Conservation (phyloP, 345 rosid species). For the Raphanus sativus region DNA sequence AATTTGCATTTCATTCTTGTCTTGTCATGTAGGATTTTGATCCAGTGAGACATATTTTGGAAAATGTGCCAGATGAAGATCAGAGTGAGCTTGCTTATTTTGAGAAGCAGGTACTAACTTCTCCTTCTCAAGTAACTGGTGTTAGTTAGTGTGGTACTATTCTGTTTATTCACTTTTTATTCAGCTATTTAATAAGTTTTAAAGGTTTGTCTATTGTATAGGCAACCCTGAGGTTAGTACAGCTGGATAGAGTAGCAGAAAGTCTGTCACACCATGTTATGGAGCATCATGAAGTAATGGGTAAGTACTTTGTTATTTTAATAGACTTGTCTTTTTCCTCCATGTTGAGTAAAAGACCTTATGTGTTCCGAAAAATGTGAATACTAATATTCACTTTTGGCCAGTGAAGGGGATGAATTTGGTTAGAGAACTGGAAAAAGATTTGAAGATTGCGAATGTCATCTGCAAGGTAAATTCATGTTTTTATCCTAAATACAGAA, state of each 20-base stretch:
- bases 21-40: constrained; percentile 72
- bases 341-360: background rate
- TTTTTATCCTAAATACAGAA: background rate
- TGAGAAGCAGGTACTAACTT: constrained; percentile 73
- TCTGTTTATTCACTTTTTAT: too few species aligned
- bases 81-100: constrained; percentile 59
- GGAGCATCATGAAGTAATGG: constrained; percentile 99
- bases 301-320: constrained; percentile 44
- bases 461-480: constrained; percentile 74
- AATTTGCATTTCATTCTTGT: background rate
- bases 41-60: constrained; percentile 76
- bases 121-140: background rate
- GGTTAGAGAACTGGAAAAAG: constrained; percentile 96
- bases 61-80: constrained; percentile 70
- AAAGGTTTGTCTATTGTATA: constrained; percentile 37
- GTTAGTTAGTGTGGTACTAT: too few species aligned
- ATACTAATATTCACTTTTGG: constrained; percentile 47
- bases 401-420: constrained; percentile 99
- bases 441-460: constrained; percentile 92
- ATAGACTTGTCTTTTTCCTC: background rate
- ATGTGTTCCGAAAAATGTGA: background rate
- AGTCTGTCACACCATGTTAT: constrained; percentile 77
- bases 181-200: background rate
- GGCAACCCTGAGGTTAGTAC: constrained; percentile 92
- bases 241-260: constrained; percentile 86